Conservation (phyloP, 2,329 filamentous ascomycete genomes). For the Ceratocystis ficicola region DNA sequence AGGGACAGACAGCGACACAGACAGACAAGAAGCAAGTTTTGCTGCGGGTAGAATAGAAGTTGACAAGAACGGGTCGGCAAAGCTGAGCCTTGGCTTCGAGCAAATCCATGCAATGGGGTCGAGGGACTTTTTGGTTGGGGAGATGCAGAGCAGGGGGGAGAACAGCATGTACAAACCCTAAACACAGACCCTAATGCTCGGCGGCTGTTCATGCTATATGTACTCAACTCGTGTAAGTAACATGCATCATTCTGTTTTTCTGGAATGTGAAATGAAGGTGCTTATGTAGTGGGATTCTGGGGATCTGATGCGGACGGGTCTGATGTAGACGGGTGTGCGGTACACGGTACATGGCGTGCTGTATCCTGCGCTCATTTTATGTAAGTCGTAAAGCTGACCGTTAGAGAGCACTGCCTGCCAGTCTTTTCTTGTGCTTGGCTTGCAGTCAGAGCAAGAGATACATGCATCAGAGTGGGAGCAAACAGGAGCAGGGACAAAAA, state of each 20-base stretch:
- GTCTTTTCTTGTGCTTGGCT: neutral
- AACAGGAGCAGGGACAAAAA: neutral
- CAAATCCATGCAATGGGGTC: neutral
- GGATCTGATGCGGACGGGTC: neutral
- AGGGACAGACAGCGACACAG: no score
- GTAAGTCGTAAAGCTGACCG: neutral
- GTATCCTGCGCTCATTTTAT: neutral
- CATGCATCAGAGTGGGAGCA: neutral
- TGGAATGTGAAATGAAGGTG: neutral
- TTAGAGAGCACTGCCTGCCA: no score
- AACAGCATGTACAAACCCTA: neutral
- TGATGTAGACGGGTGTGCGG: neutral
- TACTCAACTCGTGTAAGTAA: neutral
- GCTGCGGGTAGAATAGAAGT: no score
- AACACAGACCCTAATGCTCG: neutral
- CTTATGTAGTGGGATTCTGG: neutral
- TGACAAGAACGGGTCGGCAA: no score
- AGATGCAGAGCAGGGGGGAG: neutral
- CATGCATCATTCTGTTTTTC: neutral
- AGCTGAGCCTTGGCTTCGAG: no score
- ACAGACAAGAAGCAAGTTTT: no score
- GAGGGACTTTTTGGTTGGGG: neutral
- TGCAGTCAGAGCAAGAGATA: neutral
- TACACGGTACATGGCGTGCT: neutral
- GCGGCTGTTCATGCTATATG: neutral